Percentiles rank a stretch among this genome's conserved stretches.
These are phyloP conservation scores for Balamuthia mandrillaris DNA, from an alignment of 208 protist species.

Conservation along the genomic window DNA sequence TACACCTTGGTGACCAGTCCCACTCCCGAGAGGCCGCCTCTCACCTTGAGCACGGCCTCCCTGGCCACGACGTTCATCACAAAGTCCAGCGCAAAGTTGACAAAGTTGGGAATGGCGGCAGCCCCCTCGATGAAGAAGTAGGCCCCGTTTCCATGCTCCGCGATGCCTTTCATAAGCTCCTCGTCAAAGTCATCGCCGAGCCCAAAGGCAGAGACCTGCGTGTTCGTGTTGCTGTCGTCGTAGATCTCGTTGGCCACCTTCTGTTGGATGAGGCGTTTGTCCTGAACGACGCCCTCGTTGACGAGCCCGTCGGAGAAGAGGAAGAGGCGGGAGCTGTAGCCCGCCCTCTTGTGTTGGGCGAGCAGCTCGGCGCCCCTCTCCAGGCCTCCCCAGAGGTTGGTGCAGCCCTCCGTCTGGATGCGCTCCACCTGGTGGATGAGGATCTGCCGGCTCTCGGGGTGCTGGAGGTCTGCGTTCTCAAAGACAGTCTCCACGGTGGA, in stretches of 20 bases:
- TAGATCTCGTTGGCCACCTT: no score
- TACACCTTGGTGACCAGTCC: no score
- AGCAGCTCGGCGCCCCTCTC: background rate
- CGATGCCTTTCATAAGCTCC: constrained; percentile 6
- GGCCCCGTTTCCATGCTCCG: background rate
- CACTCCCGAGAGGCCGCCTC: no score
- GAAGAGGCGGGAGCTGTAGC: constrained; percentile 30
- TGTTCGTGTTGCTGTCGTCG: background rate
- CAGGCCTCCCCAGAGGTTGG: background rate
- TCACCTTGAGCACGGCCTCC: no score
- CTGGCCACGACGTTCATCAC: no score
- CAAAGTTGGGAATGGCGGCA: constrained; percentile 6
- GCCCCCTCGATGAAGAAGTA: constrained; percentile 38
- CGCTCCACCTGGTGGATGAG: background rate
- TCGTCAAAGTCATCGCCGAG: constrained; percentile 32
- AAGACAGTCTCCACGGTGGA: background rate
- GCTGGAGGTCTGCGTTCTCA: background rate
- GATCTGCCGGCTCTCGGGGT: background rate
- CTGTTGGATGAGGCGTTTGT: background rate
- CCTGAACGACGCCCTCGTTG: background rate
- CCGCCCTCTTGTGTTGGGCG: background rate
- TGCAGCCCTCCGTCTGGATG: background rate
- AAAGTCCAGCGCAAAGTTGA: no score
- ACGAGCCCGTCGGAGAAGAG: constrained; percentile 31
- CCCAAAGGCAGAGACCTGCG: constrained; percentile 13